Evolutionary conservation across 169 alveolate genomes (phyloP), one percentile per base, ranked within the genome.

Genomic region (Cryptosporidium meleagridis): DNA sequence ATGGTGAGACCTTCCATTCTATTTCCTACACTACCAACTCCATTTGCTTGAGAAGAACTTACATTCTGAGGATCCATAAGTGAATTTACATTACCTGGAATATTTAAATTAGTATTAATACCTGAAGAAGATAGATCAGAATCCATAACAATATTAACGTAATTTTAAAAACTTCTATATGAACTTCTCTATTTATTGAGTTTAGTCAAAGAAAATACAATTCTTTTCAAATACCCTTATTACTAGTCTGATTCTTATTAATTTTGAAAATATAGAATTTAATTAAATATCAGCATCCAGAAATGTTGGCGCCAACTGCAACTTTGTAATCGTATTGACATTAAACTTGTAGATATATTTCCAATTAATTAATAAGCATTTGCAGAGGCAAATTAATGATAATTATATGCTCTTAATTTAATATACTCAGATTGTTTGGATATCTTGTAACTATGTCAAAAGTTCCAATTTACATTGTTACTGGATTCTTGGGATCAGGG

Each of bases 401-500:
- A 16, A 67, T 67, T 9, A 33, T 18, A 39, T 10, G 2, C 33
- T 9, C 14, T 9, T 7, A 67, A 39, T 3, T 23, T 31, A 45
- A 14, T 2, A 14, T 37, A 21, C 31, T 16, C 31, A 37, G 4
- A 5, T 67, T 33, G 52, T 26, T 37, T 37, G 73, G 73, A 14
- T 33, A 10, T 18, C 3, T 26, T 67, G 10, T 10, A 21, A 9
- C n/a, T 31, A 55, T 86, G 84, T 18, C 84, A 41, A 71, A 55
- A 18, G 80, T 93, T 26, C 95, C 95, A 31, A 91, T 93, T 45
- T 92, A 92, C 39, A 52, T 93, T 23, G 85, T 93, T 5, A 92
- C 97, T 31, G 97, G 97, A 39, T 95, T 94, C 84, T 72, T 95
- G 52, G 97, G 97, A 10, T 87, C 95, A 65, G 97, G 97, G 3